phyloP scores from a whole-genome alignment of 129 eudicot genomes.

The Deinandra increscens region DNA sequence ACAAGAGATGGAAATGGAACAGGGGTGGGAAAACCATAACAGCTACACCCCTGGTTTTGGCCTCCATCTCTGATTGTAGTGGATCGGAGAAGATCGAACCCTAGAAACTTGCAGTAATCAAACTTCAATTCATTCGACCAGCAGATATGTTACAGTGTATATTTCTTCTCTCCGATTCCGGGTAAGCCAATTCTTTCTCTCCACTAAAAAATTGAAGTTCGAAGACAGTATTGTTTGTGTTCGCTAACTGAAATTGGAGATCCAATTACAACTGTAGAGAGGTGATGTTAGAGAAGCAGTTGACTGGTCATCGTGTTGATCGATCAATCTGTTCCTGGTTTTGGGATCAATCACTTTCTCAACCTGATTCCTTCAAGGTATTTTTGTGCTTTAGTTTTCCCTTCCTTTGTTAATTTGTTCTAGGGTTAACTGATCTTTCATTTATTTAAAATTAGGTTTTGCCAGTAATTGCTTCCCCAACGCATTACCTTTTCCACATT shows the following conservation, averaged over 20 bases:
- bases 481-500: constrained; percentile 90
- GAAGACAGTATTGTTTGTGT: background rate
- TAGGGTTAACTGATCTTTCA: background rate
- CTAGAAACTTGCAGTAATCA: constrained; percentile 19
- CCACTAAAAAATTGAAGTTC: background rate
- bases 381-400: background rate
- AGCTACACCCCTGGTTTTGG: no score
- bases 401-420: background rate
- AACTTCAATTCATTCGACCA: constrained; percentile 1
- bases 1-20: no score
- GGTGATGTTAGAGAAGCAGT: constrained; percentile 92
- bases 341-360: constrained; percentile 82
- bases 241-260: background rate
- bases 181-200: constrained; percentile 40
- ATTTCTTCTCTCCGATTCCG: constrained; percentile 90
- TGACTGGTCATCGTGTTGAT: constrained; percentile 90
- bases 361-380: constrained; percentile 86
- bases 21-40: no score
- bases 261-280: constrained; percentile 45
- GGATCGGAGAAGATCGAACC: constrained; percentile 14
- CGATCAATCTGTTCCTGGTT: constrained; percentile 94
- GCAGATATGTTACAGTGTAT: constrained; percentile 84
- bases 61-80: background rate
- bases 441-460: constrained; percentile 42
- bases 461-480: constrained; percentile 93